Base-by-base conservation (phyloP, 1,284 basidiomycete genomes). In the Cutaneotrichosporon mucoides region DNA sequence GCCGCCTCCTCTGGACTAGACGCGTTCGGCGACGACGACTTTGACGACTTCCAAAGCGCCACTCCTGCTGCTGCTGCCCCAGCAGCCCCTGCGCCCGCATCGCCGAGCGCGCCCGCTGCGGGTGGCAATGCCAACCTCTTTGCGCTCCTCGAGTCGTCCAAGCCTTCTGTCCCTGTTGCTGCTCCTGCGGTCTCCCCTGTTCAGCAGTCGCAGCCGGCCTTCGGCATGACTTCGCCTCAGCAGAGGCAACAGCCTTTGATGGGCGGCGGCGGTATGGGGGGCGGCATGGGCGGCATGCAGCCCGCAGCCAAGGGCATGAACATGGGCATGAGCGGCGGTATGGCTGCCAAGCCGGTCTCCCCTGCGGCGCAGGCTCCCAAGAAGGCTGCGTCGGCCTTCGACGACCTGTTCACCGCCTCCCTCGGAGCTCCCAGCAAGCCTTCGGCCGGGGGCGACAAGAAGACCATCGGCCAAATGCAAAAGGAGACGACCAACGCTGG, bases 401-500 rank as follows among this genome's bases (percentile, higher is more conserved):
- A 95, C 67, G 93, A 97, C 73, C 78, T 97, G 61, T 97, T 91
- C 90, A 85, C 85, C 15, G 83, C 92, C 80, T 90, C 89, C 1
- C 83, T 95, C 16, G 60, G 75, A 35, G 61, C 60, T 40, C 56
- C 71, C 7, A 61, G 59, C 36, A 74, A 66, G 55, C 38, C 73
- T 12, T 65, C 73, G 6, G 37, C 61, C 5, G 68, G 72, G 0
- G 62, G 58, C 11, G 64, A 60, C 13, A 61, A 59, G 34, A 93
- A 92, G 82, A 89, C 86, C 47, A 93, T 93, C 66, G 88, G 88
- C 73, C 90, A 92, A 71, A 73, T 94, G 68, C 88, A 91, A 78
- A 87, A 85, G 79, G 91, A 94, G 80, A 91, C 92, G 80, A 83
- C 86, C 4, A 84, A 84, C 71, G 85, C 86, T 40, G 84, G 83